Conservation (phyloP, 2,329 filamentous ascomycete species). For the Blumeria hordei region DNA sequence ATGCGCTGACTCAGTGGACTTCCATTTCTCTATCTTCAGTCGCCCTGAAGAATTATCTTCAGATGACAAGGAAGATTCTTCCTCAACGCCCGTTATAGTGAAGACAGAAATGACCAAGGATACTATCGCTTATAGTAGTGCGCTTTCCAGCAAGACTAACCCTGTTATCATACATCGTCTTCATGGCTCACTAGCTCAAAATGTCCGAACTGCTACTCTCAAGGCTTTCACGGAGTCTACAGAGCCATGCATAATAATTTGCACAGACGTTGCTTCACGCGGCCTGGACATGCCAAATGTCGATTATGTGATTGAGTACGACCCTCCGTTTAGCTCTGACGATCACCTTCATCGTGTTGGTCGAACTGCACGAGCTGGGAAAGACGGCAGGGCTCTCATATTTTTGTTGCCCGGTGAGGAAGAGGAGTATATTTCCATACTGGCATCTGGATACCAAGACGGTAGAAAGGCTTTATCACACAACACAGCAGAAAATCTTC, state of each 20-base stretch:
- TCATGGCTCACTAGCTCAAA: constrained; percentile 76
- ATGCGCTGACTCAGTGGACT: constrained; percentile 90
- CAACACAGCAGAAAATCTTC: constrained; percentile 37
- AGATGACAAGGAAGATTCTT: constrained; percentile 15
- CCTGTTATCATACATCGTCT: constrained; percentile 62
- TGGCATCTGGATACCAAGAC: constrained; percentile 18
- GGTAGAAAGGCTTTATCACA: constrained; percentile 41
- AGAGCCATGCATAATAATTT: constrained; percentile 62
- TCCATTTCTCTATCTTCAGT: constrained; percentile 68
- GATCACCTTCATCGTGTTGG: constrained; percentile 91
- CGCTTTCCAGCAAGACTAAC: constrained; percentile 54
- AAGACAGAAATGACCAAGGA: constrained; percentile 21
- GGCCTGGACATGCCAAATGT: constrained; percentile 90
- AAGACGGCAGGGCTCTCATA: constrained; percentile 62
- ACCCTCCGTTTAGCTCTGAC: constrained; percentile 77
- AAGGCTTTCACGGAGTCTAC: constrained; percentile 51
- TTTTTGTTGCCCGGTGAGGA: constrained; percentile 82
- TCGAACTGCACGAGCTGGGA: constrained; percentile 78
- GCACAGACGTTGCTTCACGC: constrained; percentile 86
- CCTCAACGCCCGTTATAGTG: constrained; percentile 11
- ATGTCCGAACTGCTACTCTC: constrained; percentile 67
- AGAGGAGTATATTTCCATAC: constrained; percentile 55
- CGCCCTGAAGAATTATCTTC: constrained; percentile 7
- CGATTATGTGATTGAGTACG: constrained; percentile 86
- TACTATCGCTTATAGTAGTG: constrained; percentile 44